These are phyloP conservation scores for Xylaria castorea DNA, from an alignment of 495 filamentous ascomycete genomes.

Conservation along the genomic window DNA sequence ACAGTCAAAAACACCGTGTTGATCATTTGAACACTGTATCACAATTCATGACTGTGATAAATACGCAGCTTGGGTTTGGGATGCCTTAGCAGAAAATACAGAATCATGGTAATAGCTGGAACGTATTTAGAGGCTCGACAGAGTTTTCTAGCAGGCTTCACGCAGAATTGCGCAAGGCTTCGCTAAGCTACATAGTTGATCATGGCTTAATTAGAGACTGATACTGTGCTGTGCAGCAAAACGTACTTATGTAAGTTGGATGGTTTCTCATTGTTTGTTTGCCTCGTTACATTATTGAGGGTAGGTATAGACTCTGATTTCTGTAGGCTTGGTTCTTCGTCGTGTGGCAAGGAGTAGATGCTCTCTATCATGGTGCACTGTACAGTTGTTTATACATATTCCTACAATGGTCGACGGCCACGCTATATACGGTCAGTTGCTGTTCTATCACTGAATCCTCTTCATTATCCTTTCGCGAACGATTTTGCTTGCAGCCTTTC, in stretches of 20 bases:
- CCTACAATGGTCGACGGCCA: conserved; percentile 20
- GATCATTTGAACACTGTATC: not conserved
- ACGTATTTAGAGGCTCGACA: not conserved
- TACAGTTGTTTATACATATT: conserved; percentile 38
- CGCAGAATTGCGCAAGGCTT: not conserved
- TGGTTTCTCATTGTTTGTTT: not conserved
- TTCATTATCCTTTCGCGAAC: conserved; percentile 78
- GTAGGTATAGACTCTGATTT: not conserved
- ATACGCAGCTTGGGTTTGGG: not conserved
- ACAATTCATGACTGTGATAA: not conserved
- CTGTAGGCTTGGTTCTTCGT: not conserved
- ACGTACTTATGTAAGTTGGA: not conserved
- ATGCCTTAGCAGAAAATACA: not conserved
- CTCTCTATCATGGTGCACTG: conserved; percentile 33
- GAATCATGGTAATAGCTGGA: not conserved
- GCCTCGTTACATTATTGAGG: no score
- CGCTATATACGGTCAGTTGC: not conserved
- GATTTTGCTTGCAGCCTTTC: conserved; percentile 74
- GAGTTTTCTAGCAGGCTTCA: not conserved
- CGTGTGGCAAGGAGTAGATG: conserved; percentile 16
- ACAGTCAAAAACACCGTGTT: conserved; percentile 1
- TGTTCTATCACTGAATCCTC: conserved; percentile 38
- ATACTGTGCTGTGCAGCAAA: not conserved
- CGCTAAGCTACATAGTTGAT: not conserved
- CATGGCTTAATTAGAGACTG: not conserved